Evolutionary conservation across 208 protist genomes (phyloP).

Genomic region (Trypanosoma congolense): DNA sequence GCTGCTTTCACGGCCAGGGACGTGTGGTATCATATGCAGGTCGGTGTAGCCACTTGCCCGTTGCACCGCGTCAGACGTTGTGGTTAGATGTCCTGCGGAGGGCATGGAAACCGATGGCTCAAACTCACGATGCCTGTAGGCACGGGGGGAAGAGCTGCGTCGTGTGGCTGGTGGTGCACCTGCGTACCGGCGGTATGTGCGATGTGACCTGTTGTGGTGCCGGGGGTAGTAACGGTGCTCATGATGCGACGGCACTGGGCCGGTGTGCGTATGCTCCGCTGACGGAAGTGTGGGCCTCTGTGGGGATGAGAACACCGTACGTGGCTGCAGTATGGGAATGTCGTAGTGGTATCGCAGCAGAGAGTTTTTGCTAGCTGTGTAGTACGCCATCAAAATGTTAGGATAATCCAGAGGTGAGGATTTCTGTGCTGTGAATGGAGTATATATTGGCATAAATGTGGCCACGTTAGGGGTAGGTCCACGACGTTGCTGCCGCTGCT

Average conservation of each 20-base stretch:
- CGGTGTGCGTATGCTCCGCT: conserved; percentile 6
- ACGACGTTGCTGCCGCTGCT: conserved; percentile 4
- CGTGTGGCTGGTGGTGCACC: not conserved
- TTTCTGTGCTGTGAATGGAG: not conserved
- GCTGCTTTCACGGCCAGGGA: not conserved
- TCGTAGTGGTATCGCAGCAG: conserved; percentile 25
- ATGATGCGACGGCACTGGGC: conserved; percentile 3
- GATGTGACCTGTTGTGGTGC: not conserved
- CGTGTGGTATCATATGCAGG: conserved; percentile 1
- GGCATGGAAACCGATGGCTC: conserved; percentile 1
- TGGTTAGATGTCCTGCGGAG: not conserved
- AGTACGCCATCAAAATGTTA: conserved; percentile 22
- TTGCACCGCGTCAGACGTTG: conserved; percentile 3
- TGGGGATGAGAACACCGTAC: conserved; percentile 10
- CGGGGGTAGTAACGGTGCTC: conserved; percentile 3
- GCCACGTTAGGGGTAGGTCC: not conserved
- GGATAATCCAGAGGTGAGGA: conserved; percentile 26
- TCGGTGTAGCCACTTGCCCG: conserved; percentile 6
- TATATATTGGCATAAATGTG: not conserved
- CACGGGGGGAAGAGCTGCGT: conserved; percentile 1
- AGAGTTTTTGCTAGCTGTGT: conserved; percentile 18
- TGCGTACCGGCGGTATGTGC: not conserved
- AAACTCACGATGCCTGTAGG: not conserved
- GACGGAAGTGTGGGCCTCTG: conserved; percentile 12
- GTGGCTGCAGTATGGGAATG: conserved; percentile 16